These are phyloP conservation scores for Austroboletus festivus DNA, from an alignment of 768 basidiomycete species.

Conservation along the genomic window DNA sequence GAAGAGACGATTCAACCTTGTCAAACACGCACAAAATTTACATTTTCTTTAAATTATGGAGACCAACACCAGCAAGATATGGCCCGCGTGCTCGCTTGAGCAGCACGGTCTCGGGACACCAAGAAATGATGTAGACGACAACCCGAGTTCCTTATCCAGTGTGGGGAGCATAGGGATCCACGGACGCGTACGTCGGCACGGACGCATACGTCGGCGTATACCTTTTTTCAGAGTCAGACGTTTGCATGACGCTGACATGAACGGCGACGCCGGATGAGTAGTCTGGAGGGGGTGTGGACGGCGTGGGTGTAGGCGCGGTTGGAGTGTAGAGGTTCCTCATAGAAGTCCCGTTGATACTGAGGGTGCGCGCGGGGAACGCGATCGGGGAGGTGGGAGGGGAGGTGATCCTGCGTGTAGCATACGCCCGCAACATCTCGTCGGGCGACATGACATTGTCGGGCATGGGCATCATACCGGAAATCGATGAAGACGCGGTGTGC, in stretches of 20 bases:
- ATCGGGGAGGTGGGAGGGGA: constrained; percentile 34
- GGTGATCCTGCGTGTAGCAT: constrained; percentile 47
- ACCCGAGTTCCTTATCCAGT: constrained; percentile 5
- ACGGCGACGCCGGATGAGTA: background rate
- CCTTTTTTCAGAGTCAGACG: constrained; percentile 18
- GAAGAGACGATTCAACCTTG: constrained; percentile 1
- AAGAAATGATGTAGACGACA: background rate
- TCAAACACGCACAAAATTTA: constrained; percentile 15
- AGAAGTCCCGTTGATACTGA: constrained; percentile 21
- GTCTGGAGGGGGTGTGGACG: constrained; percentile 10
- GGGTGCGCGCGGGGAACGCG: constrained; percentile 27
- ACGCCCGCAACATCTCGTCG: constrained; percentile 75
- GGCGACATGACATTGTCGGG: constrained; percentile 51
- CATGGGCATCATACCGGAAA: constrained; percentile 38
- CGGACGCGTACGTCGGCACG: constrained; percentile 19
- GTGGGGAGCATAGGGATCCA: constrained; percentile 25
- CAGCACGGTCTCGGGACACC: background rate
- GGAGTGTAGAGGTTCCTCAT: constrained; percentile 32
- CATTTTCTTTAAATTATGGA: constrained; percentile 10
- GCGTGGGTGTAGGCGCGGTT: constrained; percentile 4
- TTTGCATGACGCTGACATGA: constrained; percentile 9
- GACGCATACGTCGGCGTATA: constrained; percentile 24
- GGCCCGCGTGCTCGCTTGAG: background rate
- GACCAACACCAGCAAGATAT: background rate
- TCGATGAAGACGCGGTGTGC: constrained; percentile 32